Conservation (phyloP, 805 yeast species). For the Wickerhamomyces mucosus region DNA sequence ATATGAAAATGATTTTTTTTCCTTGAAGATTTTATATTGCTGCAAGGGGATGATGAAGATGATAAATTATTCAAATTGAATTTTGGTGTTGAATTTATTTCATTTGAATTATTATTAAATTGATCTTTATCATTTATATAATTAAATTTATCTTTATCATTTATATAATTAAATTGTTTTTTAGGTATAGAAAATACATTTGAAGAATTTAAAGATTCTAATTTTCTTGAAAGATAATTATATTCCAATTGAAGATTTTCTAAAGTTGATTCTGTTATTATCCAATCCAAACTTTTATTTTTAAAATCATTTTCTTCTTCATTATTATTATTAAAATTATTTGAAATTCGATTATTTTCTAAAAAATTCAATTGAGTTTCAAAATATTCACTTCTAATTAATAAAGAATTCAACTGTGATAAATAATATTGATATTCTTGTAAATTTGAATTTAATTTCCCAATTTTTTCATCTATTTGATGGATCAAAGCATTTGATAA, state of each 20-base stretch:
- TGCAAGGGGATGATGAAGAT: neutral
- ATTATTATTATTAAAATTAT: constrained; percentile 9
- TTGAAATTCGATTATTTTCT: constrained; percentile 15
- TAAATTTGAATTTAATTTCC: constrained; percentile 10
- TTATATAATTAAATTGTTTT: no score
- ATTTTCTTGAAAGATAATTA: constrained; percentile 21
- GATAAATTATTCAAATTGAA: no score
- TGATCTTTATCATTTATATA: no score
- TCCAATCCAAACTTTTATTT: constrained; percentile 32
- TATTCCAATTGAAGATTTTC: constrained; percentile 34
- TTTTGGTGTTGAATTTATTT: no score
- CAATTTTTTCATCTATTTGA: constrained; percentile 12
- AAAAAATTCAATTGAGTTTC: constrained; percentile 21
- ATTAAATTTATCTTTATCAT: no score
- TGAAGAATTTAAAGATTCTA: no score
- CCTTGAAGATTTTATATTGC: neutral
- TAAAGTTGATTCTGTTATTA: constrained; percentile 35
- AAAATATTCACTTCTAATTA: constrained; percentile 21
- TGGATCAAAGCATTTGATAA: constrained; percentile 11
- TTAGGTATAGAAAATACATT: no score
- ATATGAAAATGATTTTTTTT: no score
- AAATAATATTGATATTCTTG: constrained; percentile 21
- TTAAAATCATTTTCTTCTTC: no score
- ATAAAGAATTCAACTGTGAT: constrained; percentile 19
- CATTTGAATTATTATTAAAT: no score